These are phyloP conservation scores for Amaranthus cruentus DNA, from an alignment of 148 eudicot species.

Conservation along the genomic window DNA sequence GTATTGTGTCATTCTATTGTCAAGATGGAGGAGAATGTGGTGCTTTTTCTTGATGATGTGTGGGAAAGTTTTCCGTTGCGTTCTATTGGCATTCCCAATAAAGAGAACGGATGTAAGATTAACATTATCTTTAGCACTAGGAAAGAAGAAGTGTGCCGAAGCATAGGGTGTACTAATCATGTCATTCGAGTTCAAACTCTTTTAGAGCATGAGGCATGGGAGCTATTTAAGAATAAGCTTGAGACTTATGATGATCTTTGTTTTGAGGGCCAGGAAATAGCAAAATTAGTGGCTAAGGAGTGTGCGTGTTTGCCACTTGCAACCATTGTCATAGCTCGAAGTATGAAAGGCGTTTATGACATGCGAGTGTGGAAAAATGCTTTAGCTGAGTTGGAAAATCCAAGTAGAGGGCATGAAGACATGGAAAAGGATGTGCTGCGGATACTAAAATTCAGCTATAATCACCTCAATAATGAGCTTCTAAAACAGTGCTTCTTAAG, in stretches of 20 bases:
- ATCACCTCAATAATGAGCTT: conserved; percentile 17
- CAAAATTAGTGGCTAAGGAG: neutral
- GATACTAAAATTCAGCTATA: conserved; percentile 24
- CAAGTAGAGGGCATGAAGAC: neutral
- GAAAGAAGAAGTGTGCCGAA: conserved; percentile 13
- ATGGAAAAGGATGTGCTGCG: conserved; percentile 15
- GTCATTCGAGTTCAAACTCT: conserved; percentile 1
- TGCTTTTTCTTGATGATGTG: conserved; percentile 18
- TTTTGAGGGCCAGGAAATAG: conserved; percentile 1
- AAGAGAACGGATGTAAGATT: neutral
- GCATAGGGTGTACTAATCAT: conserved; percentile 18
- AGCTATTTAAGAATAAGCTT: conserved; percentile 8
- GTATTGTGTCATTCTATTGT: neutral
- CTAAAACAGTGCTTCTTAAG: conserved; percentile 25
- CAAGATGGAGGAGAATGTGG: neutral
- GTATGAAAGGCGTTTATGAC: conserved; percentile 14
- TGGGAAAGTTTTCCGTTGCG: neutral
- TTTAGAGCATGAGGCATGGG: neutral
- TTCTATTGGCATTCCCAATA: conserved; percentile 9
- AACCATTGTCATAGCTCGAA: conserved; percentile 13
- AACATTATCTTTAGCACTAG: conserved; percentile 13
- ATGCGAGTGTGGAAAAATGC: conserved; percentile 16
- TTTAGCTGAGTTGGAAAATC: conserved; percentile 3
- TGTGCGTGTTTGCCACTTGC: conserved; percentile 23
- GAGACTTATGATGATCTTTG: neutral